These are phyloP conservation scores for Hemileia vastatrix DNA, from an alignment of 1,284 basidiomycete species.

Conservation along the genomic window DNA sequence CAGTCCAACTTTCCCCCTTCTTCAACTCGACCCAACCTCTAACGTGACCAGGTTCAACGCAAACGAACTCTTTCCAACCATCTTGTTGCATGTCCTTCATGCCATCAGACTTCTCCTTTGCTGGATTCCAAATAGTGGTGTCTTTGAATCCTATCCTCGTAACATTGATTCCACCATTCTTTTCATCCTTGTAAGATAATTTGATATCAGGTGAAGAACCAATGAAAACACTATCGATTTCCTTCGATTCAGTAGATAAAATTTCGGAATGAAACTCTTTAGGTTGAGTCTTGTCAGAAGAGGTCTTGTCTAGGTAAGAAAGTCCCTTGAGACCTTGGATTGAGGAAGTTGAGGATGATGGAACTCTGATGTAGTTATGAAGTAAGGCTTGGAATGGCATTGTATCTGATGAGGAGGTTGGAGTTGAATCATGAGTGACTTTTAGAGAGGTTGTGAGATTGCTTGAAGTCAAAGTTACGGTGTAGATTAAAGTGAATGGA, in stretches of 20 bases:
- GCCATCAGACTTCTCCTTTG: constrained; percentile 36
- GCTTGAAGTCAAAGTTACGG: constrained; percentile 31
- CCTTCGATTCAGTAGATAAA: constrained; percentile 27
- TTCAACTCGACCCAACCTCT: no score
- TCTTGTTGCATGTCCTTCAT: constrained; percentile 44
- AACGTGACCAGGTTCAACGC: constrained; percentile 45
- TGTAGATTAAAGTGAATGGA: constrained; percentile 37
- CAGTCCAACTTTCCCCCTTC: no score
- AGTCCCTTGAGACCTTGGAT: constrained; percentile 30
- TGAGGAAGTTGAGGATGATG: constrained; percentile 30
- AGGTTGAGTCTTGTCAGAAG: constrained; percentile 4
- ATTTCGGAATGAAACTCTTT: constrained; percentile 25
- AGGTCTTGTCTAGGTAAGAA: constrained; percentile 32
- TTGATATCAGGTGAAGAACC: no score
- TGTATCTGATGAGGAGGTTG: no score
- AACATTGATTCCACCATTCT: no score
- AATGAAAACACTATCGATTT: constrained; percentile 37
- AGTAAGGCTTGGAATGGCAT: constrained; percentile 47
- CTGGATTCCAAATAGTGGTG: constrained; percentile 46
- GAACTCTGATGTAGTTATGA: constrained; percentile 44
- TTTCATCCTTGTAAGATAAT: no score
- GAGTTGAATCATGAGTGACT: constrained; percentile 27
- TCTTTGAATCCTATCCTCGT: no score
- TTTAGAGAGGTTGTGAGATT: constrained; percentile 24
- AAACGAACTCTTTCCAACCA: constrained; percentile 43